phyloP scores from a whole-genome alignment of 75 land plant genomes.

The Pseudotsuga menziesii region DNA sequence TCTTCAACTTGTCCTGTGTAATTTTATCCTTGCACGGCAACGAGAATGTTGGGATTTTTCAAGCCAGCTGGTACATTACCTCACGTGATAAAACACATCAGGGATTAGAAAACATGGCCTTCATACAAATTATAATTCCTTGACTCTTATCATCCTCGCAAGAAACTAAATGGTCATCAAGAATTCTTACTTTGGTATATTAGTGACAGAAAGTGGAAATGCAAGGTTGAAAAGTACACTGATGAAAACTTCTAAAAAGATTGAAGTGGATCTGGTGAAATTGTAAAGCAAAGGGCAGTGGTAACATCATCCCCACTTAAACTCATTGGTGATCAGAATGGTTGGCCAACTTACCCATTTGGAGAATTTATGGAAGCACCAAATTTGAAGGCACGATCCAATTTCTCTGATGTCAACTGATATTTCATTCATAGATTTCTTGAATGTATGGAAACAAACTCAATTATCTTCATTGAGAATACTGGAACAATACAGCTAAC shows the following conservation, averaged over 20 bases:
- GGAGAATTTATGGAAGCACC: neutral
- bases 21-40: neutral
- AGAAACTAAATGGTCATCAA: neutral
- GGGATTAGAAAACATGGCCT: neutral
- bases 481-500: neutral
- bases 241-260: neutral
- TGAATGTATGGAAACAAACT: neutral
- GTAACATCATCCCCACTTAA: neutral
- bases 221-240: neutral
- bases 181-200: neutral
- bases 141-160: neutral
- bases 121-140: neutral
- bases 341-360: neutral
- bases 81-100: neutral
- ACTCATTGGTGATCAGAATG: neutral
- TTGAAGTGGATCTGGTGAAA: neutral
- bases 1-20: too few relatives aligned
- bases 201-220: neutral
- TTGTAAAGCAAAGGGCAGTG: neutral
- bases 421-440: too few relatives aligned
- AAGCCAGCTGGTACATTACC: neutral
- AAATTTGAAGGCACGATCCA: neutral
- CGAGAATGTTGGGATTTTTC: neutral
- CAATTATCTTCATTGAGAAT: neutral
- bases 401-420: neutral